Conservation (phyloP, 768 basidiomycete species). For the Mrakia hoshinonis region DNA sequence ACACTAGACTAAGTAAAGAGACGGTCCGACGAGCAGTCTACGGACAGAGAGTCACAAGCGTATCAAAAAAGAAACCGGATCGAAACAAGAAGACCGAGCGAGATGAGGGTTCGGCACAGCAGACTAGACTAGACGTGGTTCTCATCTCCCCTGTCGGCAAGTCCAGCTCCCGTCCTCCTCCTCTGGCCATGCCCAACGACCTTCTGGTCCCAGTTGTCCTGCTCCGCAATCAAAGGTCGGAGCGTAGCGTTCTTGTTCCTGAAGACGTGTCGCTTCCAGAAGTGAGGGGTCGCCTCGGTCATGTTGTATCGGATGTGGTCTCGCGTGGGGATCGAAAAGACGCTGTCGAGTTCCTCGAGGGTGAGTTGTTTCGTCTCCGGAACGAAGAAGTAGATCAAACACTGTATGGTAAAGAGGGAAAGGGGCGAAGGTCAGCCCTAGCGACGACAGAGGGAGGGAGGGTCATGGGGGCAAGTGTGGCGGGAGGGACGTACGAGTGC, state of each 20-base stretch:
- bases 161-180: neutral
- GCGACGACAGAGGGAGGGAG: slow-evolving; percentile 41
- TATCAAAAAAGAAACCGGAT: too few relatives aligned
- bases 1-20: too few relatives aligned
- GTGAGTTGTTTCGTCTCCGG: slow-evolving; percentile 37
- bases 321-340: slow-evolving; percentile 37
- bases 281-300: slow-evolving; percentile 30
- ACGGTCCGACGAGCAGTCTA: too few relatives aligned
- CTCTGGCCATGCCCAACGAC: neutral
- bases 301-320: slow-evolving; percentile 33
- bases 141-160: neutral
- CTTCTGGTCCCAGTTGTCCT: slow-evolving; percentile 10
- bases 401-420: neutral
- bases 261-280: slow-evolving; percentile 26
- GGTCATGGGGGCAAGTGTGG: slow-evolving; percentile 33
- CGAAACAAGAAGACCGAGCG: too few relatives aligned
- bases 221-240: slow-evolving; percentile 1
- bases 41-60: too few relatives aligned
- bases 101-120: too few relatives aligned
- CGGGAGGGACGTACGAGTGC: slow-evolving; percentile 34
- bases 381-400: slow-evolving; percentile 34
- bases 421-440: slow-evolving; percentile 40
- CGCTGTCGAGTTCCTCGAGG: slow-evolving; percentile 38
- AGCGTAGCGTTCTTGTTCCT: slow-evolving; percentile 12
- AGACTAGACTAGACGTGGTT: too few relatives aligned